These are phyloP conservation scores for Polychaeton citri DNA, from an alignment of 2,329 filamentous ascomycete species.

Conservation along the genomic window DNA sequence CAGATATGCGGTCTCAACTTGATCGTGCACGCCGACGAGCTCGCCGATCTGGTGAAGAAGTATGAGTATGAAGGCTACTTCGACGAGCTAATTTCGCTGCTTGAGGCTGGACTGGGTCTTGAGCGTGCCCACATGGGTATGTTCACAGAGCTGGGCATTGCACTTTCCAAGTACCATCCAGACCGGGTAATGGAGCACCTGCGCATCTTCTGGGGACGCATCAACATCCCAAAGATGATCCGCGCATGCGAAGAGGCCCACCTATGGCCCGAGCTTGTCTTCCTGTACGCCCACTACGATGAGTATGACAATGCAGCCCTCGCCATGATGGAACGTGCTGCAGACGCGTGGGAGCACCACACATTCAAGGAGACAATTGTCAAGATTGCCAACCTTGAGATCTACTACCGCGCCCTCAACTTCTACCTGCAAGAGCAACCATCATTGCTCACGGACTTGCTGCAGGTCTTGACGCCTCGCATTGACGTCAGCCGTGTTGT, in stretches of 20 bases:
- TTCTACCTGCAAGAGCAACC: constrained; percentile 98
- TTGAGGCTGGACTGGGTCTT: constrained; percentile 88
- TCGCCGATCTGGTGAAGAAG: constrained; percentile 84
- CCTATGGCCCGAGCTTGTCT: constrained; percentile 93
- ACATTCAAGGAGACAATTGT: constrained; percentile 98
- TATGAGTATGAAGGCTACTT: constrained; percentile 98
- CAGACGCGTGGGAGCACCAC: constrained; percentile 98
- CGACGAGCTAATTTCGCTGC: constrained; percentile 85
- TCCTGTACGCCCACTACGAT: constrained; percentile 96
- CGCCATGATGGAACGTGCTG: constrained; percentile 93
- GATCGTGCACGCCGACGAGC: constrained; percentile 92
- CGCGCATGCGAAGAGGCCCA: constrained; percentile 85
- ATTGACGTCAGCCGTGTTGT: constrained; percentile 99
- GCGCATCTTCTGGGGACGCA: constrained; percentile 94
- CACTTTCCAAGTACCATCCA: constrained; percentile 85
- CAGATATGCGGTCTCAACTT: constrained; percentile 98
- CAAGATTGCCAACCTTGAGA: constrained; percentile 97
- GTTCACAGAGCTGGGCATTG: constrained; percentile 88
- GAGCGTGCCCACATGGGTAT: constrained; percentile 89
- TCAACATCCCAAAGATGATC: constrained; percentile 97
- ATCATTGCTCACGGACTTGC: constrained; percentile 83
- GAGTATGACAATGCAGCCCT: constrained; percentile 96
- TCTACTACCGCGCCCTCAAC: constrained; percentile 94
- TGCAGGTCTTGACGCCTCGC: constrained; percentile 80
- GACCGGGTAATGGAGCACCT: constrained; percentile 97